A percentile compares a stretch with the other conserved stretches of the same genome.
Evolutionary conservation across 768 basidiomycete species (phyloP).

Genomic region (Lentinus tigrinus): DNA sequence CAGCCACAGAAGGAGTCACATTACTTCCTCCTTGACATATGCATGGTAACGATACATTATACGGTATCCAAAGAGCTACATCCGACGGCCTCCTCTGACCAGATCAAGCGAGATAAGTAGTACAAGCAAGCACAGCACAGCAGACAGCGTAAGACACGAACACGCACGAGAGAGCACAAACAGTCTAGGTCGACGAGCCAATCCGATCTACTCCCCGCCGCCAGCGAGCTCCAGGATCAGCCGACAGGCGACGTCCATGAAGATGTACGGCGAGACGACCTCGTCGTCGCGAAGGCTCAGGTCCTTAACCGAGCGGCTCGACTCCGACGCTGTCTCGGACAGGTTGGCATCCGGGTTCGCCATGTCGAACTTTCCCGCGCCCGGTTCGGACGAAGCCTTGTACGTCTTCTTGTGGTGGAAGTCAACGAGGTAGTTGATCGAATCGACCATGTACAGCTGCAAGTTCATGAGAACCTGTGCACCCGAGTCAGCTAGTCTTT

Average conservation of each 20-base stretch:
- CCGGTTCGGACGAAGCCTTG: slow-evolving; percentile 64
- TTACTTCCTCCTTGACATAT: neutral
- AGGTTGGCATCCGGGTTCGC: slow-evolving; percentile 43
- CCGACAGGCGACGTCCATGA: slow-evolving; percentile 93
- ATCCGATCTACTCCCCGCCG: slow-evolving; percentile 36
- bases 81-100: slow-evolving; percentile 5
- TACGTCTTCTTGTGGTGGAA: slow-evolving; percentile 98
- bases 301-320: slow-evolving; percentile 54
- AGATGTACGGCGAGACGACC: slow-evolving; percentile 85
- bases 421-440: slow-evolving; percentile 94
- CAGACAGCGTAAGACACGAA: slow-evolving; percentile 10
- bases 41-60: slow-evolving; percentile 10
- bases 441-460: slow-evolving; percentile 95
- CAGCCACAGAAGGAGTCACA: neutral
- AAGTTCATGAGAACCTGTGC: slow-evolving; percentile 92
- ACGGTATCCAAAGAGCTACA: slow-evolving; percentile 14
- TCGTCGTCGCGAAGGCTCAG: slow-evolving; percentile 58
- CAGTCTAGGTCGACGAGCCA: neutral
- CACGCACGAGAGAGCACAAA: slow-evolving; percentile 14
- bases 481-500: neutral
- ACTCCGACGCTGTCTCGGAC: slow-evolving; percentile 55
- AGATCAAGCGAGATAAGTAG: slow-evolving; percentile 11
- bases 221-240: slow-evolving; percentile 94
- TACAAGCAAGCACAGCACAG: slow-evolving; percentile 16
- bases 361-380: slow-evolving; percentile 73